Evolutionary conservation across 2,329 filamentous ascomycete species (phyloP).

Genomic region (Cryoendolithus antarcticus): DNA sequence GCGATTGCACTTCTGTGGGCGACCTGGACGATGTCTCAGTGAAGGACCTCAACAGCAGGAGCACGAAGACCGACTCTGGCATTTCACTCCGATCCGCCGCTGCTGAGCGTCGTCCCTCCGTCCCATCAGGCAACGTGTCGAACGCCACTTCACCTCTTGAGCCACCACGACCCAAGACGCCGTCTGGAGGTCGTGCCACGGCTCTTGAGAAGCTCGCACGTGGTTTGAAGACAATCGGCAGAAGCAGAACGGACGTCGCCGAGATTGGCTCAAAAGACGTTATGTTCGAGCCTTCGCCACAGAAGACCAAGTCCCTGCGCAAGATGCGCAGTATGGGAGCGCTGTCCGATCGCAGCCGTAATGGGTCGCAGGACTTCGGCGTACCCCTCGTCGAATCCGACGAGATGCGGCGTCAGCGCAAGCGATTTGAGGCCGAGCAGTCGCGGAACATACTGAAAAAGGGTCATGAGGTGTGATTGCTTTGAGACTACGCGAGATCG

Average conservation of each 20-base stretch:
- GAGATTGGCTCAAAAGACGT: constrained; percentile 25
- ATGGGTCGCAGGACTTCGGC: constrained; percentile 18
- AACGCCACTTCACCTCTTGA: background rate
- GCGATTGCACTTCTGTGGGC: constrained; percentile 42
- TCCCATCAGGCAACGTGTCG: background rate
- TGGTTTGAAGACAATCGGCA: constrained; percentile 47
- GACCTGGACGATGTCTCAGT: constrained; percentile 27
- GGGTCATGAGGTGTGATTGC: too few species aligned
- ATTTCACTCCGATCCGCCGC: constrained; percentile 31
- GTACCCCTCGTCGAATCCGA: constrained; percentile 36
- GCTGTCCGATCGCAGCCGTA: constrained; percentile 14
- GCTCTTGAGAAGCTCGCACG: constrained; percentile 48
- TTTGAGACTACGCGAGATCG: too few species aligned
- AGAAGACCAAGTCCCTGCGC: constrained; percentile 17
- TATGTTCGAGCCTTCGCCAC: constrained; percentile 2
- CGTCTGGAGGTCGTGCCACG: constrained; percentile 27
- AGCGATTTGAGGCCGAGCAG: constrained; percentile 33
- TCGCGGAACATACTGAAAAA: too few species aligned
- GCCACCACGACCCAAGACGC: constrained; percentile 22
- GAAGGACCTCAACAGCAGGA: constrained; percentile 21
- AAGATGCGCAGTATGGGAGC: constrained; percentile 26
- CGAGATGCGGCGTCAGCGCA: constrained; percentile 34
- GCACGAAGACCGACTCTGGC: constrained; percentile 51
- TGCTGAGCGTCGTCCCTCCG: constrained; percentile 10
- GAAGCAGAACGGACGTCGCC: constrained; percentile 39